These are phyloP conservation scores for Cantharellus cinnabarinus DNA, from an alignment of 768 basidiomycete species.

Conservation along the genomic window DNA sequence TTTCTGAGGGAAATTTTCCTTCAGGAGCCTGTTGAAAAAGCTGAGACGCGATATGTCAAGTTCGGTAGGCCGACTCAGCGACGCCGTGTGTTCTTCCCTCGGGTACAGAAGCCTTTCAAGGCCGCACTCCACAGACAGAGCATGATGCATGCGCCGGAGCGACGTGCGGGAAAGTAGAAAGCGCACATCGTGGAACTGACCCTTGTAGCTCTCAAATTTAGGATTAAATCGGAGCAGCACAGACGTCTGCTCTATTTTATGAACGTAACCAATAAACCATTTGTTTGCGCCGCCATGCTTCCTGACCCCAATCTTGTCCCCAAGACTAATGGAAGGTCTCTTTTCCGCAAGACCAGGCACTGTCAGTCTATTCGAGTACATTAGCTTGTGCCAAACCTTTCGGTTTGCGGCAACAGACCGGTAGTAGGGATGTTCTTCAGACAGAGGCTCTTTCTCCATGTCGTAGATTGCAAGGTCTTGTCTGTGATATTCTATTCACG, in stretches of 20 bases:
- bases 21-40: slow-evolving; percentile 6
- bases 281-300: slow-evolving; percentile 11
- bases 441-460: slow-evolving; percentile 16
- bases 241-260: slow-evolving; percentile 22
- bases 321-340: slow-evolving; percentile 36
- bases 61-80: not conserved
- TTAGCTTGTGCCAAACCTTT: not conserved
- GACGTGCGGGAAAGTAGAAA: slow-evolving; percentile 37
- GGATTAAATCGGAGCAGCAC: slow-evolving; percentile 29
- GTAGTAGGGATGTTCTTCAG: not conserved
- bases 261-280: slow-evolving; percentile 27
- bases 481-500: slow-evolving; percentile 8
- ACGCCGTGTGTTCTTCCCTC: not conserved
- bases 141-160: slow-evolving; percentile 35
- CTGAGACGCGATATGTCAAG: not conserved
- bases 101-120: slow-evolving; percentile 32
- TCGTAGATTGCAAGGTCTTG: slow-evolving; percentile 19
- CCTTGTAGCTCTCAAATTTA: slow-evolving; percentile 21
- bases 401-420: not conserved
- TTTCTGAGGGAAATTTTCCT: slow-evolving; percentile 1
- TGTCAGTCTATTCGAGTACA: slow-evolving; percentile 19
- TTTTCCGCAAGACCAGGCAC: slow-evolving; percentile 39
- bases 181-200: slow-evolving; percentile 29
- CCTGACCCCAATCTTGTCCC: slow-evolving; percentile 24
- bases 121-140: slow-evolving; percentile 22